phyloP scores from a whole-genome alignment of 2,329 filamentous ascomycete genomes.

The Nigrospora sphaerica region DNA sequence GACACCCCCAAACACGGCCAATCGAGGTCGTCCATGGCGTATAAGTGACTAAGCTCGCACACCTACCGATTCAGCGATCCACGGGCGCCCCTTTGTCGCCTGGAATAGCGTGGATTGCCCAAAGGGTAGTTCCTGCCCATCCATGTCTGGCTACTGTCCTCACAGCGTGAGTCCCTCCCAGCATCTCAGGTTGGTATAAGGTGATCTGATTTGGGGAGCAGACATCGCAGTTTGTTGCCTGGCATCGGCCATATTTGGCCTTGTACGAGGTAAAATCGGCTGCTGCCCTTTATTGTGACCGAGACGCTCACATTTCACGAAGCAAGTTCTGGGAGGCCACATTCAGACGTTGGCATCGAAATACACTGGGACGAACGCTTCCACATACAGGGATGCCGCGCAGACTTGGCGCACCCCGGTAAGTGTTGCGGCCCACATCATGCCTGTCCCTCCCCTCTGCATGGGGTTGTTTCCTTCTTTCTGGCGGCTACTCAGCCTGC shows the following conservation, averaged over 20 bases:
- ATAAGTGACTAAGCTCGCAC: not conserved
- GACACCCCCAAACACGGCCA: too few relatives aligned
- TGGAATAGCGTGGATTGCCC: conserved; percentile 31
- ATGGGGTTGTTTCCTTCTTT: too few relatives aligned
- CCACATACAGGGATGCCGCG: conserved; percentile 35
- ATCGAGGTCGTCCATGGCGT: not conserved
- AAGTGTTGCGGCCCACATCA: too few relatives aligned
- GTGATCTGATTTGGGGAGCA: conserved; percentile 13
- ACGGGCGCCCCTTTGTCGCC: conserved; percentile 29
- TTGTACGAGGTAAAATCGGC: conserved; percentile 42
- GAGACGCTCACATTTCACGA: not conserved
- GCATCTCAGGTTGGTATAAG: too few relatives aligned
- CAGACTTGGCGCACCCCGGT: conserved; percentile 35
- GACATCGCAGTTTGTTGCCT: conserved; percentile 43
- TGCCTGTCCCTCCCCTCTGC: too few relatives aligned
- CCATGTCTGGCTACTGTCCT: conserved; percentile 13
- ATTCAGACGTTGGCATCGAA: conserved; percentile 36
- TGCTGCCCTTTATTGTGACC: not conserved
- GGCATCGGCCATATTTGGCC: conserved; percentile 49
- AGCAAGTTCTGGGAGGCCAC: conserved; percentile 45
- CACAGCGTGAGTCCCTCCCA: conserved; percentile 29
- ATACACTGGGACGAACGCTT: conserved; percentile 28
- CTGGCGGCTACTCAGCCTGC: too few relatives aligned
- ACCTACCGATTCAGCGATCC: conserved; percentile 11
- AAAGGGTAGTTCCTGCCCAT: conserved; percentile 11